Percentiles rank a stretch among this genome's conserved stretches.
Conservation (phyloP, 768 basidiomycete species). For the Leccinum ochraceum region DNA sequence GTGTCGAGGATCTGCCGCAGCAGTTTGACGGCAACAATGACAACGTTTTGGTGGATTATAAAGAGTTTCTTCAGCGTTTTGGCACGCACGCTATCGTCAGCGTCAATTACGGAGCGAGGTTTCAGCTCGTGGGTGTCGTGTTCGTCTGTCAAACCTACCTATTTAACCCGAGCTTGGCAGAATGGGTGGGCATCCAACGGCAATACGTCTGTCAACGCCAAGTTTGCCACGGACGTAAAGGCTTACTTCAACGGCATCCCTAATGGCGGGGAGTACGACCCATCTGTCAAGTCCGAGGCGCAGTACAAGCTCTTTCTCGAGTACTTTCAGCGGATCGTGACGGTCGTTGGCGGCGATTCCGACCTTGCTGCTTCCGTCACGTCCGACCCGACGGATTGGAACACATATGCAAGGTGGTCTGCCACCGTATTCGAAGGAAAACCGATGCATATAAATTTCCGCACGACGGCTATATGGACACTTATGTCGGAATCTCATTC, state of each 20-base stretch:
- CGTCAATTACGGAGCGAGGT: slow-evolving; percentile 7
- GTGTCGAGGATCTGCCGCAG: slow-evolving; percentile 4
- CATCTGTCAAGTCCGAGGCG: slow-evolving; percentile 3
- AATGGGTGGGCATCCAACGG: slow-evolving; percentile 7
- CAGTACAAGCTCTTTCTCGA: slow-evolving; percentile 9
- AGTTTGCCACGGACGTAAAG: slow-evolving; percentile 4
- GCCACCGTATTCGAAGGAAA: background rate
- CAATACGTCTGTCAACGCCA: background rate
- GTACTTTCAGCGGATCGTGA: slow-evolving; percentile 9
- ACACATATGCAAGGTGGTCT: background rate
- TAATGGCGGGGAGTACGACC: slow-evolving; percentile 4
- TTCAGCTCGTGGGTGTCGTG: slow-evolving; percentile 1
- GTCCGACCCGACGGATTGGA: background rate
- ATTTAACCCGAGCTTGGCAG: background rate
- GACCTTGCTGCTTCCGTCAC: background rate
- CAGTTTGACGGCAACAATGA: background rate
- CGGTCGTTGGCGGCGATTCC: slow-evolving; percentile 2
- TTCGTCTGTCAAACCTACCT: background rate
- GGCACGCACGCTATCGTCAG: slow-evolving; percentile 4
- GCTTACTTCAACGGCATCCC: slow-evolving; percentile 8
- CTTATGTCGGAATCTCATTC: slow-evolving; percentile 1
- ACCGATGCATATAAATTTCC: slow-evolving; percentile 3
- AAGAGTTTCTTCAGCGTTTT: slow-evolving; percentile 1
- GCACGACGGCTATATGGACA: slow-evolving; percentile 5
- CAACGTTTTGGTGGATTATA: background rate